Evolutionary conservation across 768 basidiomycete genomes (phyloP).

Genomic region (Collybiopsis confluens): DNA sequence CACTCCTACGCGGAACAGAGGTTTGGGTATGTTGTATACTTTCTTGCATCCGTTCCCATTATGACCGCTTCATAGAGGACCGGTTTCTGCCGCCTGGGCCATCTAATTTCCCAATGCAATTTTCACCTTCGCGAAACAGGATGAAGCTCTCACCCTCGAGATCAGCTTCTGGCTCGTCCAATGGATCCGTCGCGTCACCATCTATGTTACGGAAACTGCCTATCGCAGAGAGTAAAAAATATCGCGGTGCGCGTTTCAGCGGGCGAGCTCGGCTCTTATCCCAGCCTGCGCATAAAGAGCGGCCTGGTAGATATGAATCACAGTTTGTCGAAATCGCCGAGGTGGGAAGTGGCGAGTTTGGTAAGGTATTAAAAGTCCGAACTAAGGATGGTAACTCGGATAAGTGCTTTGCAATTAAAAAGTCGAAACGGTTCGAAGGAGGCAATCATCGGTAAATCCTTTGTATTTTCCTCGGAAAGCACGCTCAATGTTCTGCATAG

Average conservation of each 20-base stretch:
- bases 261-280: slow-evolving; percentile 28
- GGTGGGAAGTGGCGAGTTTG: slow-evolving; percentile 91
- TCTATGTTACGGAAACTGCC: slow-evolving; percentile 31
- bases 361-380: slow-evolving; percentile 83
- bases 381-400: slow-evolving; percentile 53
- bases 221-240: slow-evolving; percentile 19
- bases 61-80: slow-evolving; percentile 35
- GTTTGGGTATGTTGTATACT: slow-evolving; percentile 34
- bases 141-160: slow-evolving; percentile 37
- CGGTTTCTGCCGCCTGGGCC: slow-evolving; percentile 45
- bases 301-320: slow-evolving; percentile 67
- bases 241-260: slow-evolving; percentile 8
- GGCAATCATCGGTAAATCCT: slow-evolving; percentile 76
- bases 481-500: slow-evolving; percentile 39
- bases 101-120: slow-evolving; percentile 41
- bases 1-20: slow-evolving; percentile 61
- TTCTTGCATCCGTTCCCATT: slow-evolving; percentile 10
- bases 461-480: slow-evolving; percentile 15
- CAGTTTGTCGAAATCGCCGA: slow-evolving; percentile 78
- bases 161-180: slow-evolving; percentile 57
- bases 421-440: slow-evolving; percentile 90
- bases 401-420: slow-evolving; percentile 83
- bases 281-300: slow-evolving; percentile 39
- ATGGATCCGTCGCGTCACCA: slow-evolving; percentile 45
- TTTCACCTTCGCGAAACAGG: slow-evolving; percentile 42